Base-by-base conservation (phyloP, 352 stramenopile species). In the Phytopythium montanum region DNA sequence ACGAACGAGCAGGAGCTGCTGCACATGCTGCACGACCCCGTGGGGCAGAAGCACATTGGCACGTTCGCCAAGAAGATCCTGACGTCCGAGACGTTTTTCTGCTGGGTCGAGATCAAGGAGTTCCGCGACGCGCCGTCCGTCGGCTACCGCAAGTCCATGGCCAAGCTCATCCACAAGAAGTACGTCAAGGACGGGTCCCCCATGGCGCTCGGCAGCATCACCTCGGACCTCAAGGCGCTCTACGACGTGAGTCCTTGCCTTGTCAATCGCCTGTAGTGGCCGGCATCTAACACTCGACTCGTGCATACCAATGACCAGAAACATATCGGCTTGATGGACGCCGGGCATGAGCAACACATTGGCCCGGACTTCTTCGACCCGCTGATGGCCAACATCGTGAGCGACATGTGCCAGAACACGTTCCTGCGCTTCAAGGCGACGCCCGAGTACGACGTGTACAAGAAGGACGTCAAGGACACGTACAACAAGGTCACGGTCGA, bases 401-500 rank as follows among this genome's bases (percentile, higher is more conserved):
- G 66, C 39, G 85, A 94, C 60, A 90, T 92, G 76, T 86, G 80
- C 18, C 77, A 90, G 54, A 92, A 88, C 69, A 94, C 84, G 19
- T 92, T 87, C 58, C 60, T 88, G 54, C 82, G 84, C 10, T 92
- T 94, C 58, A 92, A 92, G 54, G 61, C 54, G 31, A 85, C 83
- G 19, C 57, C 75, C 23, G 83, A 92, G 49, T 92, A 86, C 57
- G 80, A 88, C 0, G 53, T 59, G 7, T 90, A 82, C 70, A 89
- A 90, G 61, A 85, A 85, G 23, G 83, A 92, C 48, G 57, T 92
- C 46, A 92, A 92, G 46, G 82, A 94, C 42, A 90, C 82, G 53
- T 94, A 94, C 79, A 92, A 92, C 66, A 91, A 90, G 60, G 82
- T 90, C 58, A 92, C 83, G 10, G 82, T 88, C 44, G 81, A 90